phyloP scores from a whole-genome alignment of 2,329 filamentous ascomycete species.

The Fusarium decemcellulare region DNA sequence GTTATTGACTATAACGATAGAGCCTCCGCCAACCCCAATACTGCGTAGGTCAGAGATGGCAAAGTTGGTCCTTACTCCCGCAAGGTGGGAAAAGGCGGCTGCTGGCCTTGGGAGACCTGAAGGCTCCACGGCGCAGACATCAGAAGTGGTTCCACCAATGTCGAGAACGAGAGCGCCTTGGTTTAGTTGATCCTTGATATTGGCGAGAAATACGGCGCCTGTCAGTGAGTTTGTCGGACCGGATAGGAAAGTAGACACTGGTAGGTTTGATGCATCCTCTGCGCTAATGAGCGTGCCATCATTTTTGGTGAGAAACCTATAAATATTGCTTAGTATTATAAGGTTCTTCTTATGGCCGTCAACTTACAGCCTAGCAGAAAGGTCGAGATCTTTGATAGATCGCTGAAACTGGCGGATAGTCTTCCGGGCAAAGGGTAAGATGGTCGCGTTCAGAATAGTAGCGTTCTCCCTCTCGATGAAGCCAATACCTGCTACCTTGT shows the following conservation, averaged over 20 bases:
- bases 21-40: constrained; percentile 33
- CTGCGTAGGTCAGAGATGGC: constrained; percentile 17
- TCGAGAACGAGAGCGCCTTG: constrained; percentile 16
- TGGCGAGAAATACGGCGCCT: constrained; percentile 57
- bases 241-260: constrained; percentile 71
- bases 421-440: constrained; percentile 67
- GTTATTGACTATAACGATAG: neutral
- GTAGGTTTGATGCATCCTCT: constrained; percentile 64
- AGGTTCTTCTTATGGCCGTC: no score
- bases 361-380: constrained; percentile 21
- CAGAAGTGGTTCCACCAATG: constrained; percentile 27
- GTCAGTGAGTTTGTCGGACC: constrained; percentile 74
- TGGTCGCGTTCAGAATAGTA: constrained; percentile 73
- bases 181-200: neutral
- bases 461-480: constrained; percentile 75
- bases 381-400: constrained; percentile 62
- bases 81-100: constrained; percentile 19
- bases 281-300: constrained; percentile 71
- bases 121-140: constrained; percentile 19
- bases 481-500: constrained; percentile 51
- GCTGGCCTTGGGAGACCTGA: constrained; percentile 23
- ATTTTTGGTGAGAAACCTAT: constrained; percentile 73
- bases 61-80: constrained; percentile 24
- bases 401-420: constrained; percentile 68
- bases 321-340: constrained; percentile 50